Evolutionary conservation across 306 rosid genomes (phyloP).

Genomic region (Lathyrus tuberosus): DNA sequence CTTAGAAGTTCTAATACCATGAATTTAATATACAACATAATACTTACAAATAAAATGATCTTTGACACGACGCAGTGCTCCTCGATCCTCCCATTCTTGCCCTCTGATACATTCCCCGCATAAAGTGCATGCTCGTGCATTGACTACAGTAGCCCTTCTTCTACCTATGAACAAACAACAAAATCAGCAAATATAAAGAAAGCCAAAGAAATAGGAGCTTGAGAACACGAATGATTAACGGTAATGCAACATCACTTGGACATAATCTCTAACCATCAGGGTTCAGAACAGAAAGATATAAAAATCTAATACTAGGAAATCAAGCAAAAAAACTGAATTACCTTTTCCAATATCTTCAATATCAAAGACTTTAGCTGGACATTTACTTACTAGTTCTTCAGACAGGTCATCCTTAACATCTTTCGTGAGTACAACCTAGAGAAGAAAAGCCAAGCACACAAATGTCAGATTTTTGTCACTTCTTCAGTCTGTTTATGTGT

Average conservation of each 20-base stretch:
- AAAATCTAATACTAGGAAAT: neutral
- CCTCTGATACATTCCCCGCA: conserved; percentile 97
- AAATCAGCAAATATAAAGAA: conserved; percentile 36
- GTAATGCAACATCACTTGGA: conserved; percentile 32
- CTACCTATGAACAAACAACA: conserved; percentile 55
- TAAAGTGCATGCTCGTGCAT: conserved; percentile 79
- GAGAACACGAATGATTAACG: conserved; percentile 11
- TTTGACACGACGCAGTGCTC: conserved; percentile 77
- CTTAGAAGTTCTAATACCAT: conserved; percentile 2
- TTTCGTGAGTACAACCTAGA: conserved; percentile 68
- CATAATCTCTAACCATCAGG: conserved; percentile 15
- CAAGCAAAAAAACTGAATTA: conserved; percentile 36
- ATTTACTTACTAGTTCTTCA: conserved; percentile 65
- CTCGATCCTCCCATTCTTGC: conserved; percentile 80
- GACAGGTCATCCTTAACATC: conserved; percentile 68
- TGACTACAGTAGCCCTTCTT: conserved; percentile 68
- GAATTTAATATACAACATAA: conserved; percentile 22
- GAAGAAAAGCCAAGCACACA: conserved; percentile 16
- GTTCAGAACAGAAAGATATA: conserved; percentile 18
- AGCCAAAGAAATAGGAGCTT: conserved; percentile 18
- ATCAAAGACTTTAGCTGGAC: conserved; percentile 82
- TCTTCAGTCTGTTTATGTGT: neutral
- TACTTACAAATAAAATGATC: conserved; percentile 95
- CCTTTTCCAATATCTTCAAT: conserved; percentile 92
- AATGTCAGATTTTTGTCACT: conserved; percentile 15